Evolutionary conservation across 78 protist genomes (phyloP), one percentile per base, ranked within the genome.

Genomic region (Speleostelium caveatum): DNA sequence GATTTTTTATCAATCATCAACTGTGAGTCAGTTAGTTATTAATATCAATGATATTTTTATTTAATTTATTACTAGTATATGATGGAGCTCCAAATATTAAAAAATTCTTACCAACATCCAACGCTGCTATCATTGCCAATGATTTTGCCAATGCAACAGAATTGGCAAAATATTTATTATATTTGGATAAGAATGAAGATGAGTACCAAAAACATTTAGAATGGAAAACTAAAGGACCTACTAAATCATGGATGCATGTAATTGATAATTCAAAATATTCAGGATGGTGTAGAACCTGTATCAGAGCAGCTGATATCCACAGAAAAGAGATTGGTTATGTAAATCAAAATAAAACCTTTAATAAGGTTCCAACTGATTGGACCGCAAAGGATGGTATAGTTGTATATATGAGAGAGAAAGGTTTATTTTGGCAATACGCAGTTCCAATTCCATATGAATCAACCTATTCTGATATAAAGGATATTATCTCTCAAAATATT

Each of bases 1-100:
- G 55, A 45, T 10, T 28, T 49, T 45, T 4, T 2, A 53, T 28
- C 14, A 3, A 42, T 28, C 3, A 4, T 16, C 17, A 38, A 19
- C 5, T 39, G 2, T 28, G 5, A 59, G 3, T 22, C 3, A 76
- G 3, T 33, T 38, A 6, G 7, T 10, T 60, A 41, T 6, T 36
- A 38, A 21, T 30, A 6, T 61, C 42, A 66, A 10, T 83, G 76
- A 58, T 7, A 24, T n/a, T n/a, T n/a, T n/a, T n/a, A n/a, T n/a
- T n/a, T n/a, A n/a, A n/a, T n/a, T n/a, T n/a, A n/a, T 35, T 21
- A 17, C 3, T 16, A 71, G 66, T 89, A 6, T 89, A 89, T 35
- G 67, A 78, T 39, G 94, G 94, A 12, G 94, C 94, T 21, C 89
- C 94, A 14, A 89, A 89, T 61, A 80, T 55, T 30, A 36, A 36